Conservation (phyloP, 2,329 filamentous ascomycete genomes). For the Setomelanomma holmii region DNA sequence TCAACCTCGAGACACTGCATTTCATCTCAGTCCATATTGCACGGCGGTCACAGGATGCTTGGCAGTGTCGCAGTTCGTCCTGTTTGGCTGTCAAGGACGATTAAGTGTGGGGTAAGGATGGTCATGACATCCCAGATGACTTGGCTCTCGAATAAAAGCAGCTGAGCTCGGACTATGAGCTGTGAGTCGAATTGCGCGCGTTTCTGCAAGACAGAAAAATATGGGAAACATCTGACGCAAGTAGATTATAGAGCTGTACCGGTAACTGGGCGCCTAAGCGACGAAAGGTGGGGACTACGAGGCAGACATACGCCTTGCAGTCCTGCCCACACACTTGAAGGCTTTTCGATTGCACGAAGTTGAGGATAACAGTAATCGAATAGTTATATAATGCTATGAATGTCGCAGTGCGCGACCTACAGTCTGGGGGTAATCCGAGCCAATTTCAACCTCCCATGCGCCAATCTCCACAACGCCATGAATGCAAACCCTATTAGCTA, state of each 20-base stretch:
- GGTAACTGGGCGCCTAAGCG: neutral
- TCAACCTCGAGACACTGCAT: neutral
- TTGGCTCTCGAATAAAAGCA: neutral
- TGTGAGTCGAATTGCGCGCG: conserved; percentile 14
- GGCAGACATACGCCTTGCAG: neutral
- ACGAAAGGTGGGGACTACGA: neutral
- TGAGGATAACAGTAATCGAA: neutral
- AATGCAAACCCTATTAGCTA: conserved; percentile 10
- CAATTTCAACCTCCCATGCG: conserved; percentile 8
- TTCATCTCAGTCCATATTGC: neutral
- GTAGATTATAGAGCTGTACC: neutral
- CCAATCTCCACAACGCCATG: conserved; percentile 9
- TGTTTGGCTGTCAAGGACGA: neutral
- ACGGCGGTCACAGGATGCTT: neutral
- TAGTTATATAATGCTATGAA: neutral
- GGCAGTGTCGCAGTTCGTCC: neutral
- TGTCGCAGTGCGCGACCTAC: conserved; percentile 8
- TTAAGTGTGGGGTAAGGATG: neutral
- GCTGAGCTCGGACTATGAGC: neutral
- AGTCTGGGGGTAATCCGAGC: conserved; percentile 10
- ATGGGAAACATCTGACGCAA: neutral
- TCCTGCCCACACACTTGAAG: no score
- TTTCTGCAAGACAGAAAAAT: conserved; percentile 3
- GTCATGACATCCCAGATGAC: neutral
- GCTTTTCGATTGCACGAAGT: neutral